These are phyloP conservation scores for Clonostachys rhizophaga DNA, from an alignment of 2,329 filamentous ascomycete genomes.

Conservation along the genomic window DNA sequence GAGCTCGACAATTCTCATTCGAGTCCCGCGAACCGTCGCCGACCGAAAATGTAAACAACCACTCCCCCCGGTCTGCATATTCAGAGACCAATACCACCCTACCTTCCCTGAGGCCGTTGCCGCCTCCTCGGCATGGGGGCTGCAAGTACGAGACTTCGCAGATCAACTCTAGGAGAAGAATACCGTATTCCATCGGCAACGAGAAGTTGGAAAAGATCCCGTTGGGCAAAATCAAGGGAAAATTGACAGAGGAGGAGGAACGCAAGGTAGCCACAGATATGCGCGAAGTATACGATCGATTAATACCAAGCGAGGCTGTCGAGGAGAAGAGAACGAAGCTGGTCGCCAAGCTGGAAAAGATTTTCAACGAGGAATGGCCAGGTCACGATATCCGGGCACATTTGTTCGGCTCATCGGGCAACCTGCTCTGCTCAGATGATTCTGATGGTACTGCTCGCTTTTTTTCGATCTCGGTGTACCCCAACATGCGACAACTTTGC, in stretches of 20 bases:
- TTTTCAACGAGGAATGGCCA: conserved; percentile 90
- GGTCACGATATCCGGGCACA: conserved; percentile 85
- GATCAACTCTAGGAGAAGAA: conserved; percentile 75
- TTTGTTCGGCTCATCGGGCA: conserved; percentile 97
- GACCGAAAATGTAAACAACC: conserved; percentile 61
- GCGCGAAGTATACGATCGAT: conserved; percentile 75
- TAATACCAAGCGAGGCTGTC: conserved; percentile 78
- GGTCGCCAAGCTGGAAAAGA: conserved; percentile 79
- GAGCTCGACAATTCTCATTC: conserved; percentile 76
- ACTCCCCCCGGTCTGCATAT: conserved; percentile 85
- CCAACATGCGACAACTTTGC: conserved; percentile 18
- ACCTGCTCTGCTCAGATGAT: conserved; percentile 88
- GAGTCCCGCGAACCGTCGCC: conserved; percentile 78
- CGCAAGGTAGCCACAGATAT: conserved; percentile 75
- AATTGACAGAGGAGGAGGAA: conserved; percentile 69
- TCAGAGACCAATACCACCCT: conserved; percentile 79
- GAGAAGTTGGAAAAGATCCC: conserved; percentile 71
- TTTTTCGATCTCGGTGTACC: not conserved
- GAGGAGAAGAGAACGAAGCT: conserved; percentile 71
- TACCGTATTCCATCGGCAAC: conserved; percentile 87
- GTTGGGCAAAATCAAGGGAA: conserved; percentile 66
- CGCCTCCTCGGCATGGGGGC: conserved; percentile 47
- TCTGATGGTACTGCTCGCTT: conserved; percentile 68
- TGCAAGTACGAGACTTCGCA: conserved; percentile 90
- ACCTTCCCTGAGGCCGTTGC: conserved; percentile 62